Base-by-base conservation (phyloP, 257 asterid species). In the Ehretia macrophylla region DNA sequence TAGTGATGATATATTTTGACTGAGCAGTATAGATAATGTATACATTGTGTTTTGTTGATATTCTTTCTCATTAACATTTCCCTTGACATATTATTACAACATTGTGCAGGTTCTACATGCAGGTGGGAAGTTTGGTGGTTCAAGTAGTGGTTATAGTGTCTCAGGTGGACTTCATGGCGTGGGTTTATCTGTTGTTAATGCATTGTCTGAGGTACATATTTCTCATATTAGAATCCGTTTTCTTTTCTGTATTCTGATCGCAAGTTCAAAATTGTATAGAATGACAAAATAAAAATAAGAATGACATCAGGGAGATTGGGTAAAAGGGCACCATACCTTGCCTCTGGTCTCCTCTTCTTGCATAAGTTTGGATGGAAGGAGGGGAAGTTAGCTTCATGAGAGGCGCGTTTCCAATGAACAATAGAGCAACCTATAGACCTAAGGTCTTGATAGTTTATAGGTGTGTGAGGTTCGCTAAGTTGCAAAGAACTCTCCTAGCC, bases 131-230 rank as follows among this genome's bases (percentile, higher is more conserved):
- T 93, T 93, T 74, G 99, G 99, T 77, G 97, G 99, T 70, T 69
- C 88, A 32, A 89, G 94, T 72, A 93, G 99, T 77, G 99, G 99
- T 63, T 93, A 93, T 75, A 83, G 85, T 63, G 97, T 93, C 59
- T 93, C 99, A 32, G 99, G 99, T 70, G 99, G 99, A 70, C 72
- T 93, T 55, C 99, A 93, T 75, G 99, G 99, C 68, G 99, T 93
- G 38, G 99, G 99, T 59, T 72, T 93, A 72, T 93, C 99, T 44
- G 99, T 93, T 68, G 99, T 93, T 39, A 93, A 93, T 77, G 99
- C 99, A 27, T 77, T 93, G 59, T 93, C 99, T 1, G 94, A 93
- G 99, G 99, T 93, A 72, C 61, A 58, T 60, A 13, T 38, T 68
- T 53, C n/a, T 72, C 63, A 56, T 50, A 46, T 56, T 49, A 49